Evolutionary conservation across 23 red algal genomes (phyloP), one percentile per base, ranked within the genome.

Genomic region (Porphyridium purpureum): DNA sequence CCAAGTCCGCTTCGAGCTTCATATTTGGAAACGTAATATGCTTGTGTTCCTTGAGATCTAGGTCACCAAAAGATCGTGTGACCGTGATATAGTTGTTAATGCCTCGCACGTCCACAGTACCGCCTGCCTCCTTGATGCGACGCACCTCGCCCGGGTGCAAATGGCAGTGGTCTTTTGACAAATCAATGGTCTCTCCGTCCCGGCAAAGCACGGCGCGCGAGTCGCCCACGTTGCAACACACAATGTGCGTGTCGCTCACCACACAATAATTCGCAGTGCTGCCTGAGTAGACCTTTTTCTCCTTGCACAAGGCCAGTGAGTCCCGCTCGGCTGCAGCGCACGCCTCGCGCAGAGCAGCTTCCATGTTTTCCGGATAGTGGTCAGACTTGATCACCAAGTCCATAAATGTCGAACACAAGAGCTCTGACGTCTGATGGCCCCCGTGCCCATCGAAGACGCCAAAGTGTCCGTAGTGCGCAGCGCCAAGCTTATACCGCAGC

Each of bases 31-130:
- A 86, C 17, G 63, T 60, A 19, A 62, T 64, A 27, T 86, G 60
- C 44, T 86, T 86, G 26, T 71, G 52, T 27, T 57, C 80, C 47
- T 86, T 86, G 35, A 86, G 33, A 24, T 86, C 80, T 35, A 86
- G 50, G 48, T 86, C 80, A 15, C 80, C 80, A 34, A 86, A 61
- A 1, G 80, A 59, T 9, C 80, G 41, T 15, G 80, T 76, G 0
- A 86, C 60, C 35, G 42, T 55, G 27, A 86, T 57, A 11, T 69
- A 58, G 42, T 76, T 71, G 50, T 86, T 86, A 23, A 86, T 47
- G 23, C 69, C 69, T 21, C 69, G 69, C 29, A 42, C 47, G 21
- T 49, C 61, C 4, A 74, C 49, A 36, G 61, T 61, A 0, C 69
- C 69, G 30, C 69, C 69, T 23, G 69, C 52, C 14, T 46, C 38